Percentiles rank a stretch among this genome's conserved stretches.
These are phyloP conservation scores for Talaromyces wortmannii DNA, from an alignment of 495 filamentous ascomycete species.

Conservation along the genomic window DNA sequence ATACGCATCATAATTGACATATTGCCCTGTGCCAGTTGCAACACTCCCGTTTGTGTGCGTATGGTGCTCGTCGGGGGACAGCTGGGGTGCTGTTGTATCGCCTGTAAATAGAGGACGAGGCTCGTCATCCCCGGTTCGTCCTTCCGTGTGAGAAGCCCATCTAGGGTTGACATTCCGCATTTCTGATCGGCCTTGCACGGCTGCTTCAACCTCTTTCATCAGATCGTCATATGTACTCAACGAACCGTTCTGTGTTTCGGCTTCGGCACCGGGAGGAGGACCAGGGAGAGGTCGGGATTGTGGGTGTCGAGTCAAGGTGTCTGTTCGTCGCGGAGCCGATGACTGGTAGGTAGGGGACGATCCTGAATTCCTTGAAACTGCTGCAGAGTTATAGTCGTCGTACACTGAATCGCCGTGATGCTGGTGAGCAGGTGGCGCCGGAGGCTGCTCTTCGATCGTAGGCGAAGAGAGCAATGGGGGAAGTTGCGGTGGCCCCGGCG, in stretches of 20 bases:
- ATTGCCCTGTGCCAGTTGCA: slow-evolving; percentile 33
- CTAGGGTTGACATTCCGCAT: neutral
- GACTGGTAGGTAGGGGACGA: slow-evolving; percentile 30
- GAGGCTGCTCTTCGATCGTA: slow-evolving; percentile 32
- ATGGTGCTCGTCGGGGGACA: slow-evolving; percentile 36
- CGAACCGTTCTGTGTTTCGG: slow-evolving; percentile 12
- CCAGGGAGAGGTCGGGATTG: slow-evolving; percentile 56
- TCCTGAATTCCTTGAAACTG: slow-evolving; percentile 31
- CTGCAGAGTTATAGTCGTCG: slow-evolving; percentile 23
- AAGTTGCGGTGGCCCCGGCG: slow-evolving; percentile 19
- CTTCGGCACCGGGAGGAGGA: slow-evolving; percentile 42
- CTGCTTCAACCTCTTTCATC: slow-evolving; percentile 42
- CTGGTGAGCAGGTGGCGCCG: slow-evolving; percentile 40
- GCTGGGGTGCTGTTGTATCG: slow-evolving; percentile 11
- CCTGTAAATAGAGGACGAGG: slow-evolving; percentile 12
- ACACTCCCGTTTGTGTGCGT: slow-evolving; percentile 45
- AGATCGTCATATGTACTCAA: slow-evolving; percentile 32
- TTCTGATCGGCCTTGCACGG: slow-evolving; percentile 22
- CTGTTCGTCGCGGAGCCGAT: slow-evolving; percentile 41
- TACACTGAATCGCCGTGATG: slow-evolving; percentile 17
- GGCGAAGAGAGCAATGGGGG: slow-evolving; percentile 18
- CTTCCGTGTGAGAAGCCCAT: neutral
- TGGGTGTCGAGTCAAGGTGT: slow-evolving; percentile 50
- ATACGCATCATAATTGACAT: slow-evolving; percentile 46
- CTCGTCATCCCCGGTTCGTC: neutral